Evolutionary conservation across 139 green algal species (phyloP), one percentile per base, ranked within the genome.

Genomic region (Gonium pectorale): DNA sequence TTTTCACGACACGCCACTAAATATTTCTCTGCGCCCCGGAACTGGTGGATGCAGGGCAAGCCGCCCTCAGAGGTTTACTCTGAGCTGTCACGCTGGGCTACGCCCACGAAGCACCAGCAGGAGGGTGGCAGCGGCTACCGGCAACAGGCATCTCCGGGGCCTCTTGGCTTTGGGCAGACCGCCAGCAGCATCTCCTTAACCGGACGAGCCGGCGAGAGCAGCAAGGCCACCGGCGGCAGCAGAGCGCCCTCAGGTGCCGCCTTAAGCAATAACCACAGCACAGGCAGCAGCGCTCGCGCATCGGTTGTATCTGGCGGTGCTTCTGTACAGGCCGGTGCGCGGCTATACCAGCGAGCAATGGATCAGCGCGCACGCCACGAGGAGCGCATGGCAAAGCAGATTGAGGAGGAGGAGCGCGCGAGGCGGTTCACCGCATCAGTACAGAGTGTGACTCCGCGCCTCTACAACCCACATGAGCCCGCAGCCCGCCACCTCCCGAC

Each of bases 41-140:
- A n/a, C n/a, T n/a, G n/a, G n/a, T n/a, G n/a, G n/a, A 29, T 59
- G 31, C 79, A 85, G 79, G 79, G 79, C 29, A 66, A 67, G n/a
- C 67, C 79, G 1, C 26, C 64, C 1, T 40, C 33, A 0, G 79
- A 73, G 64, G 79, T 75, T 4, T 85, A 85, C 67, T 13, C 56
- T 0, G 44, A 29, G 44, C 11, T 75, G 3, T 72, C 75, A 8
- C 72, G 70, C 38, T 66, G 59, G 29, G n/a, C 11, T 2, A 83
- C 77, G 26, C 77, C 77, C 31, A 83, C 77, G 1, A 73, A 73
- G 77, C 77, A 83, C n/a, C 68, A 60, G 2, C 68, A 43, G 8
- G 67, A 75, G 40, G n/a, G 19, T 56, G 29, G 49, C 49, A 26
- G 13, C 49, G 49, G 43, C 67, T 37, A 0, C 11, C 9, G 22